Percentiles rank a stretch among this genome's conserved stretches.
Evolutionary conservation across 495 filamentous ascomycete species (phyloP).

Genomic region (Talaromyces liani): DNA sequence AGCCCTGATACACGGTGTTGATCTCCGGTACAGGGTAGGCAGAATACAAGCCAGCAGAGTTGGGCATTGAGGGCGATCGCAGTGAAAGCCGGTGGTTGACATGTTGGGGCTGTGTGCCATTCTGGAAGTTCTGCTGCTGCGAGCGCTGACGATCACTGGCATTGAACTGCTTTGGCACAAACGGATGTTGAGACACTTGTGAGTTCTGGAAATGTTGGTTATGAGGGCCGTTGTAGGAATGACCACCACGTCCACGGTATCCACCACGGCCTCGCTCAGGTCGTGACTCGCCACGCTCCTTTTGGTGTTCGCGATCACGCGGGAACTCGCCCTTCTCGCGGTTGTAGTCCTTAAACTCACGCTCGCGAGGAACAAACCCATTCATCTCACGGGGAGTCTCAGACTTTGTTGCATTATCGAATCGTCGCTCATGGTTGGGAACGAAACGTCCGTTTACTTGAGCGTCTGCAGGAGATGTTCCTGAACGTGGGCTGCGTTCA

Average conservation of each 20-base stretch:
- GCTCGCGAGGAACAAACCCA: slow-evolving; percentile 4
- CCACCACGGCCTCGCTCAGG: slow-evolving; percentile 45
- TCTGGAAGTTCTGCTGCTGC: slow-evolving; percentile 21
- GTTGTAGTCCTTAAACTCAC: slow-evolving; percentile 6
- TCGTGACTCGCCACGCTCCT: slow-evolving; percentile 42
- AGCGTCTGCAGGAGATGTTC: slow-evolving; percentile 28
- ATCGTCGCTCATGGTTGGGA: slow-evolving; percentile 25
- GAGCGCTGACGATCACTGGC: slow-evolving; percentile 37
- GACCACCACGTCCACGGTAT: slow-evolving; percentile 46
- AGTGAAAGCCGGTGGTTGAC: slow-evolving; percentile 32
- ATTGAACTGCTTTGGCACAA: slow-evolving; percentile 31
- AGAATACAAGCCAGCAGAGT: slow-evolving; percentile 29
- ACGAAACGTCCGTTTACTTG: slow-evolving; percentile 24
- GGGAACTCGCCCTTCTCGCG: slow-evolving; percentile 16
- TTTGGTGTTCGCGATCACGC: slow-evolving; percentile 27
- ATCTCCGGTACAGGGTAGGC: slow-evolving; percentile 31
- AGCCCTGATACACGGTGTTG: slow-evolving; percentile 42
- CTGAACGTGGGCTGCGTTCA: slow-evolving; percentile 21
- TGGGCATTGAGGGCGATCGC: slow-evolving; percentile 43
- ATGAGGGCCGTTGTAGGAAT: slow-evolving; percentile 32
- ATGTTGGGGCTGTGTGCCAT: slow-evolving; percentile 24
- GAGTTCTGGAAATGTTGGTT: slow-evolving; percentile 42
- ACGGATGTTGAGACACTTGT: slow-evolving; percentile 33
- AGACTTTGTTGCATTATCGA: slow-evolving; percentile 33
- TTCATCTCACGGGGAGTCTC: slow-evolving; percentile 26